These are phyloP conservation scores for Aspergillus biplanus DNA, from an alignment of 495 filamentous ascomycete species.

Conservation along the genomic window DNA sequence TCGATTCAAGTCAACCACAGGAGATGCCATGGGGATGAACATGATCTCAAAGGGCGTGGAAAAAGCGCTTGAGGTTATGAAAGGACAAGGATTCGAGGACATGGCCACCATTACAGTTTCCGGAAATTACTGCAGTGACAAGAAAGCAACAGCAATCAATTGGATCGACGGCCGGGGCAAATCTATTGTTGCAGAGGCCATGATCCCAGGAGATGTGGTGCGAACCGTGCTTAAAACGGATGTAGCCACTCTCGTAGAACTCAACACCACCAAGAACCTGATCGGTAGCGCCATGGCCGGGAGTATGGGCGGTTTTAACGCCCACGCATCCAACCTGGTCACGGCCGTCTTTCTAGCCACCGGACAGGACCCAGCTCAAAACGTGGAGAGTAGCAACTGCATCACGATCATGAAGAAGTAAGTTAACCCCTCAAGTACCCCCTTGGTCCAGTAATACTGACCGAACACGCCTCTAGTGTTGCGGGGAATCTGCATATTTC, in stretches of 20 bases:
- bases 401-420: constrained; percentile 95
- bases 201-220: constrained; percentile 81
- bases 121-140: constrained; percentile 91
- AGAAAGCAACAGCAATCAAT: constrained; percentile 91
- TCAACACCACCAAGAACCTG: constrained; percentile 84
- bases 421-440: constrained; percentile 35
- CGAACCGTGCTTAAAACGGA: constrained; percentile 77
- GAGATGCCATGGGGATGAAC: constrained; percentile 97
- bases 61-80: constrained; percentile 82
- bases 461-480: constrained; percentile 54
- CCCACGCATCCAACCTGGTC: constrained; percentile 89
- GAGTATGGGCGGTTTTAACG: constrained; percentile 87
- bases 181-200: constrained; percentile 86
- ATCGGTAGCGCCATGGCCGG: constrained; percentile 94
- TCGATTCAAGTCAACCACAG: constrained; percentile 90
- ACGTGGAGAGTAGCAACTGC: constrained; percentile 87
- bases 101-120: constrained; percentile 87
- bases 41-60: constrained; percentile 97
- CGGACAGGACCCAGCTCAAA: constrained; percentile 90
- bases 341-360: constrained; percentile 89
- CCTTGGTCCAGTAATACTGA: constrained; percentile 9
- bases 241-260: constrained; percentile 79
- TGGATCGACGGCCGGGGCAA: constrained; percentile 95
- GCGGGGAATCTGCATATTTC: constrained; percentile 85
- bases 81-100: constrained; percentile 77